phyloP scores from a whole-genome alignment of 352 stramenopile species.

The Phytophthora rubi region DNA sequence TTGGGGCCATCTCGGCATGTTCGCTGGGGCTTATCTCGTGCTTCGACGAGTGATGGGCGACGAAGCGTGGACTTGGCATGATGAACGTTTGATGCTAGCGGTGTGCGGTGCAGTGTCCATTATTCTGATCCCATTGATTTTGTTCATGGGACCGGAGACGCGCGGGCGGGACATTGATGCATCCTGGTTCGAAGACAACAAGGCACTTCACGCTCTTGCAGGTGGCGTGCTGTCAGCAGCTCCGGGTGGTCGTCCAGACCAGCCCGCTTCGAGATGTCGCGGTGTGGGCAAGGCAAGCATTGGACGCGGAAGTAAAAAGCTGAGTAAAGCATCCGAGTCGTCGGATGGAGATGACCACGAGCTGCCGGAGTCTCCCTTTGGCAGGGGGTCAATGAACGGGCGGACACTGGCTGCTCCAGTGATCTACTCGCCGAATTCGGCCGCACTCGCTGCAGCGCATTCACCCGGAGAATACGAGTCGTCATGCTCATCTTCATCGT shows the following conservation, averaged over 20 bases:
- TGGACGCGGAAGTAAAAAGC: constrained; percentile 1
- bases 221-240: constrained; percentile 20
- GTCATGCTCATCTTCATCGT: constrained; percentile 29
- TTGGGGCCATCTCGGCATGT: constrained; percentile 50
- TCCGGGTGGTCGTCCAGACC: constrained; percentile 7
- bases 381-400: constrained; percentile 2
- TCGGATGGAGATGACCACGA: constrained; percentile 9
- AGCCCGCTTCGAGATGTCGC: constrained; percentile 10
- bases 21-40: constrained; percentile 42
- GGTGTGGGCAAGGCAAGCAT: constrained; percentile 17
- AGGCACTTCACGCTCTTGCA: constrained; percentile 9
- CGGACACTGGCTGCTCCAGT: constrained; percentile 5
- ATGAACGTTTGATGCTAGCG: constrained; percentile 37
- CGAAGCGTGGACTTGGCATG: constrained; percentile 31
- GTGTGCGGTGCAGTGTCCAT: constrained; percentile 23
- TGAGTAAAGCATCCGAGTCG: constrained; percentile 7
- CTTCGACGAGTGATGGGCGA: constrained; percentile 36
- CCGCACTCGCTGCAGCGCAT: constrained; percentile 10
- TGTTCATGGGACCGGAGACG: constrained; percentile 45
- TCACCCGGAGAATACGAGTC: constrained; percentile 21
- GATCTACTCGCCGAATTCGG: constrained; percentile 21
- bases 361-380: constrained; percentile 20
- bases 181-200: constrained; percentile 34
- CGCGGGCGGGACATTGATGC: constrained; percentile 47
- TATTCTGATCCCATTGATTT: constrained; percentile 33